Percentiles rank a stretch among this genome's conserved stretches.
phyloP scores from a whole-genome alignment of 2,329 filamentous ascomycete species.

The Teratosphaeria viscida region DNA sequence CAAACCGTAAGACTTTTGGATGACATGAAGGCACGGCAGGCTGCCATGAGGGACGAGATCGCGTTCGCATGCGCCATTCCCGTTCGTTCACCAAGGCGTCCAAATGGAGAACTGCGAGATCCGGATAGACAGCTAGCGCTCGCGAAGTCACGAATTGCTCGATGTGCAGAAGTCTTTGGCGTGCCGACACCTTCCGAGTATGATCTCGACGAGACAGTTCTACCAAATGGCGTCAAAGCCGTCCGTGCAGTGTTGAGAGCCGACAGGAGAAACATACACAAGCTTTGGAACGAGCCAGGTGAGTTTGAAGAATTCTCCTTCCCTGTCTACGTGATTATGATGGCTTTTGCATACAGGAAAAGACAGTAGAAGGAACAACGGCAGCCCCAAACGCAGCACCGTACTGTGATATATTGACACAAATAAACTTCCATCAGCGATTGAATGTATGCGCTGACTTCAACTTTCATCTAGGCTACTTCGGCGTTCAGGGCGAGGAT shows the following conservation, averaged over 20 bases:
- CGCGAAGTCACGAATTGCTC: background rate
- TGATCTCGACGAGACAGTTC: background rate
- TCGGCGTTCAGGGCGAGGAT: background rate
- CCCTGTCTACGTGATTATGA: background rate
- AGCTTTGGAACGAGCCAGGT: background rate
- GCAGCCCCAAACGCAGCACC: background rate
- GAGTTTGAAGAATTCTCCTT: background rate
- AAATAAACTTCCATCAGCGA: background rate
- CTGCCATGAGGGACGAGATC: slow-evolving; percentile 6
- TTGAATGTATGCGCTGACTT: background rate
- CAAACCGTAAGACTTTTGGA: slow-evolving; percentile 9
- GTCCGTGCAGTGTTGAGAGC: background rate
- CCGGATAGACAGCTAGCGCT: slow-evolving; percentile 1
- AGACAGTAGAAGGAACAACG: background rate
- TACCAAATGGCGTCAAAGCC: background rate
- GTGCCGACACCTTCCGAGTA: background rate
- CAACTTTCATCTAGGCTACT: background rate
- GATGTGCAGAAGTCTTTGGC: background rate
- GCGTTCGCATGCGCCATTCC: background rate
- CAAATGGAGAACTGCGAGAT: background rate
- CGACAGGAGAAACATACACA: background rate
- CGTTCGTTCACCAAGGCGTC: background rate
- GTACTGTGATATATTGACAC: background rate
- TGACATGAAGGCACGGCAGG: slow-evolving; percentile 4
- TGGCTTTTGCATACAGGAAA: background rate